Percentiles rank a stretch among this genome's conserved stretches.
Evolutionary conservation across 306 rosid genomes (phyloP).

Genomic region (Phaseolus lunatus): DNA sequence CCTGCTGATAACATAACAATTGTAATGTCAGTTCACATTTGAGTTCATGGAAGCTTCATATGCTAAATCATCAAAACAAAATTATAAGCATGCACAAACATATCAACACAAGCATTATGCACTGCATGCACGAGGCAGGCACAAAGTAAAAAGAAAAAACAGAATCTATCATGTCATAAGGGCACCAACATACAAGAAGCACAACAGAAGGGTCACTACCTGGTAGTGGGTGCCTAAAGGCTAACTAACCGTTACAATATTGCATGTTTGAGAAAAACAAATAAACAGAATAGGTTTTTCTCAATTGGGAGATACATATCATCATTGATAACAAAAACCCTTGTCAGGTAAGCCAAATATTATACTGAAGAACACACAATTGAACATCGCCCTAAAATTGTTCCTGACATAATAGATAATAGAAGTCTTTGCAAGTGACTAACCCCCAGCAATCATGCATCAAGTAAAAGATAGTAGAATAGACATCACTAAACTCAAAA

Average conservation of each 20-base stretch:
- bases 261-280: not conserved
- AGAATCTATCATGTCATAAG: conserved; percentile 5
- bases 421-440: not conserved
- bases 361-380: not conserved
- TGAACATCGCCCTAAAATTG: not conserved
- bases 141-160: not conserved
- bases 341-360: conserved; percentile 11
- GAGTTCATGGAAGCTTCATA: conserved; percentile 30
- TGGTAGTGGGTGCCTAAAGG: not conserved
- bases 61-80: conserved; percentile 22
- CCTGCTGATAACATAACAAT: conserved; percentile 55
- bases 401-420: not conserved
- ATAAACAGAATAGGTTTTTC: conserved; percentile 6
- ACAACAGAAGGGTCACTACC: not conserved
- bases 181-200: not conserved
- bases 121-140: conserved; percentile 24
- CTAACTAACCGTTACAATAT: not conserved
- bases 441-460: not conserved
- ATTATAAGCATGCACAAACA: conserved; percentile 7
- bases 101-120: conserved; percentile 4
- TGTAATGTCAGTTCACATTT: conserved; percentile 27
- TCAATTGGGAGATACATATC: conserved; percentile 13
- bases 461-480: conserved; percentile 4
- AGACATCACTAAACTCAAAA: not conserved
- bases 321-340: conserved; percentile 3